Percentiles rank a stretch among this genome's conserved stretches.
Conservation (phyloP, 768 basidiomycete genomes). For the Cubamyces lactineus region DNA sequence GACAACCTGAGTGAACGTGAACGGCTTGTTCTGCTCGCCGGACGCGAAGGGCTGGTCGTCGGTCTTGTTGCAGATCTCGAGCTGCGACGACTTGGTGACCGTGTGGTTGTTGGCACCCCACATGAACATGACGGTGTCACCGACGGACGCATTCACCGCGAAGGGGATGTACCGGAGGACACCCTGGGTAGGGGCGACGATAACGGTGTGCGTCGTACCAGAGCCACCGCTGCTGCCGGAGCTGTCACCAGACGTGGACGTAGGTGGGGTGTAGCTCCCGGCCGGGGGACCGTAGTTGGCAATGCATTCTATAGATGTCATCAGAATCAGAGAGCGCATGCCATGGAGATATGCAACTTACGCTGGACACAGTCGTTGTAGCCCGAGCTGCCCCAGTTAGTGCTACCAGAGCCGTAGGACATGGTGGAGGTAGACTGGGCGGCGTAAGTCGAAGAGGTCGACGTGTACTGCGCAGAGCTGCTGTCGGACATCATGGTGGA, state of each 20-base stretch:
- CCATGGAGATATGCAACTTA: slow-evolving; percentile 39
- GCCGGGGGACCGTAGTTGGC: slow-evolving; percentile 53
- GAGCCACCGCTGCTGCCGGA: slow-evolving; percentile 33
- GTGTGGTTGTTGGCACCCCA: slow-evolving; percentile 84
- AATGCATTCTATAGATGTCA: slow-evolving; percentile 56
- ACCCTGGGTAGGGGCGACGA: slow-evolving; percentile 78
- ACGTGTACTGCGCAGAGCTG: neutral
- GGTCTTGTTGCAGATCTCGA: slow-evolving; percentile 76
- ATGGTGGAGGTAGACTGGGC: slow-evolving; percentile 18
- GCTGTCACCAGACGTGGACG: slow-evolving; percentile 18
- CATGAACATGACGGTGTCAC: slow-evolving; percentile 75
- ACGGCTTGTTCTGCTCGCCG: slow-evolving; percentile 63
- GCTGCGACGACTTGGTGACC: slow-evolving; percentile 75
- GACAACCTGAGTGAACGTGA: slow-evolving; percentile 71
- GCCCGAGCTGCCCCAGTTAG: slow-evolving; percentile 56
- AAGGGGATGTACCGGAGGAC: slow-evolving; percentile 78
- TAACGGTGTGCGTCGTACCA: slow-evolving; percentile 70
- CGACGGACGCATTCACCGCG: slow-evolving; percentile 72
- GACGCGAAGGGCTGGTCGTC: slow-evolving; percentile 60
- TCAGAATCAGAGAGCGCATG: slow-evolving; percentile 8
- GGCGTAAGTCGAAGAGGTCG: neutral
- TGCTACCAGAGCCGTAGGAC: slow-evolving; percentile 65
- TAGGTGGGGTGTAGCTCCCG: slow-evolving; percentile 34
- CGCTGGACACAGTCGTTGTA: slow-evolving; percentile 75
- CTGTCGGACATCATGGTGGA: slow-evolving; percentile 3